phyloP scores from a whole-genome alignment of 106 monocot species.

The Chionographis japonica region DNA sequence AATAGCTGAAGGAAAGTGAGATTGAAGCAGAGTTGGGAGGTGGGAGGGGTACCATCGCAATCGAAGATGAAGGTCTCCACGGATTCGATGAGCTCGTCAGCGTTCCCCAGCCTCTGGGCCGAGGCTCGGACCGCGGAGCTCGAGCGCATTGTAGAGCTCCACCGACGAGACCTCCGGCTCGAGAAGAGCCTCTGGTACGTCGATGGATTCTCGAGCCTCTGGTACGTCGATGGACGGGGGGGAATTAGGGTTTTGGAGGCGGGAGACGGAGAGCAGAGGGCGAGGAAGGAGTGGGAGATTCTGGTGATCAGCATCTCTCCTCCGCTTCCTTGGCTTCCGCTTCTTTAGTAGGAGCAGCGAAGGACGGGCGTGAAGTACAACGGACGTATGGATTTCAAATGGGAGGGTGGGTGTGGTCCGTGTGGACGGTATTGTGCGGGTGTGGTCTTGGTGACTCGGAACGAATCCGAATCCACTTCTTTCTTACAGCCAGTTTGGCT shows the following conservation, averaged over 20 bases:
- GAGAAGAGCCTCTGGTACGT: constrained; percentile 3
- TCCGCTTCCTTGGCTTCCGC: background rate
- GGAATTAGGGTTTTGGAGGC: background rate
- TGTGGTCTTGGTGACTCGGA: too few relatives aligned
- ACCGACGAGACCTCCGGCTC: background rate
- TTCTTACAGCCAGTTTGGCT: too few relatives aligned
- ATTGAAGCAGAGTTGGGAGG: too few relatives aligned
- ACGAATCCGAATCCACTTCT: too few relatives aligned
- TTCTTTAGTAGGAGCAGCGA: constrained; percentile 1
- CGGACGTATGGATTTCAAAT: too few relatives aligned
- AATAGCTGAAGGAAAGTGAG: too few relatives aligned
- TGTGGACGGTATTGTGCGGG: too few relatives aligned
- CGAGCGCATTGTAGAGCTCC: constrained; percentile 15
- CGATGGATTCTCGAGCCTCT: too few relatives aligned
- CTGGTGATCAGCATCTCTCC: constrained; percentile 3
- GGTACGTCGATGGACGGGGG: too few relatives aligned
- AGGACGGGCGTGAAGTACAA: too few relatives aligned
- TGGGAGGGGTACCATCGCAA: constrained; percentile 55
- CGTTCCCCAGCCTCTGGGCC: constrained; percentile 49
- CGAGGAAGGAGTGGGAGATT: constrained; percentile 1
- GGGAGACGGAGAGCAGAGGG: constrained; percentile 1
- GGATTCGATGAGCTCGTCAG: constrained; percentile 76
- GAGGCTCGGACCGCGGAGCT: constrained; percentile 16
- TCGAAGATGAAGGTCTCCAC: constrained; percentile 98
- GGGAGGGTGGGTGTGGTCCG: too few relatives aligned